A percentile compares a stretch with the other conserved stretches of the same genome.
These are phyloP conservation scores for Amyloporia xantha DNA, from an alignment of 768 basidiomycete species.

Conservation along the genomic window DNA sequence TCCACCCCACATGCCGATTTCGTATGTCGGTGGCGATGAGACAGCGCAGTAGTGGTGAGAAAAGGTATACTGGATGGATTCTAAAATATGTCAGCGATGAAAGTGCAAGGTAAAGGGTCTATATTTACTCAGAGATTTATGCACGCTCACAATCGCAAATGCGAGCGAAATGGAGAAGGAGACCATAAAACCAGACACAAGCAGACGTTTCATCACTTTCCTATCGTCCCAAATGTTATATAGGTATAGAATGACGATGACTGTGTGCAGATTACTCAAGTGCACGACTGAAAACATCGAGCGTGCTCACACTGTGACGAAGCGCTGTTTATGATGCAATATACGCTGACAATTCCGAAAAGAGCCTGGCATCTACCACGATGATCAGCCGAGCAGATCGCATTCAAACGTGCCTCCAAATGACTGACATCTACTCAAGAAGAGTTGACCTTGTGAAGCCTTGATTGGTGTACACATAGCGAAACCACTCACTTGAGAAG, in stretches of 20 bases:
- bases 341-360: background rate
- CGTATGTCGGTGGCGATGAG: background rate
- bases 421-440: no score
- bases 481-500: background rate
- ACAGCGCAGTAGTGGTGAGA: background rate
- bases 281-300: no score
- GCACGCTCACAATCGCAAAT: background rate
- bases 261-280: background rate
- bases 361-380: background rate
- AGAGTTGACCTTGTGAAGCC: no score
- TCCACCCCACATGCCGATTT: background rate
- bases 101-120: background rate
- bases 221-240: background rate
- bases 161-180: background rate
- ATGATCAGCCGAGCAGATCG: no score
- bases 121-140: background rate
- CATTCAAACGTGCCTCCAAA: no score
- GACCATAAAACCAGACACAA: background rate
- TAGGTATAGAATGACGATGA: background rate
- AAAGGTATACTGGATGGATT: background rate
- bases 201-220: background rate
- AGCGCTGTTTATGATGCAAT: background rate
- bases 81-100: background rate
- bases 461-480: no score
- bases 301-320: background rate